Evolutionary conservation across 768 basidiomycete genomes (phyloP).

Genomic region (Hygrophorus russula): DNA sequence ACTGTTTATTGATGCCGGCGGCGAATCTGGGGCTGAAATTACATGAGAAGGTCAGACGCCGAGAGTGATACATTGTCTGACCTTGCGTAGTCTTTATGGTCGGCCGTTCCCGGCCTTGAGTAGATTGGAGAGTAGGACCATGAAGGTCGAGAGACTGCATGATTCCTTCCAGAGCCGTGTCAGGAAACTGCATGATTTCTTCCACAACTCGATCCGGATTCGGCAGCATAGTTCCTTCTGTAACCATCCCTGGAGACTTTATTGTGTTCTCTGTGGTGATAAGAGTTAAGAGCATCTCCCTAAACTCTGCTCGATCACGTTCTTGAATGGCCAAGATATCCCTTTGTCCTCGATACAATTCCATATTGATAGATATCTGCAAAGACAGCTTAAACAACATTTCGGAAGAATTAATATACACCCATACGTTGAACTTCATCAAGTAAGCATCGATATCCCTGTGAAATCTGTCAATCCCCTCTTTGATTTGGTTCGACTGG

Average conservation of each 20-base stretch:
- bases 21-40: too few relatives aligned
- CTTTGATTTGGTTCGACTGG: constrained; percentile 26
- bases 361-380: constrained; percentile 18
- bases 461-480: constrained; percentile 26
- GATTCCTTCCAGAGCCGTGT: constrained; percentile 2
- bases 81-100: too few relatives aligned
- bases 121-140: constrained; percentile 20
- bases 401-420: background rate
- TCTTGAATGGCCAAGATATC: constrained; percentile 20
- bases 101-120: constrained; percentile 17
- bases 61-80: too few relatives aligned
- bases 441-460: constrained; percentile 25
- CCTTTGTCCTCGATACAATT: constrained; percentile 15
- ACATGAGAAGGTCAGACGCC: too few relatives aligned
- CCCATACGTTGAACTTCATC: constrained; percentile 24
- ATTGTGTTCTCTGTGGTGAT: constrained; percentile 24
- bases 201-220: too few relatives aligned
- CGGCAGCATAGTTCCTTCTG: constrained; percentile 1
- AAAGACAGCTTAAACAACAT: constrained; percentile 8
- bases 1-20: background rate
- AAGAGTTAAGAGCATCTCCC: constrained; percentile 23
- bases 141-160: constrained; percentile 18
- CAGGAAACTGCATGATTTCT: background rate
- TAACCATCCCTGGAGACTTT: constrained; percentile 13
- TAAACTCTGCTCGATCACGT: constrained; percentile 23